Evolutionary conservation across 1,139 yeast genomes (phyloP), one percentile per base, ranked within the genome.

Genomic region (Yamadazyma aaseri): DNA sequence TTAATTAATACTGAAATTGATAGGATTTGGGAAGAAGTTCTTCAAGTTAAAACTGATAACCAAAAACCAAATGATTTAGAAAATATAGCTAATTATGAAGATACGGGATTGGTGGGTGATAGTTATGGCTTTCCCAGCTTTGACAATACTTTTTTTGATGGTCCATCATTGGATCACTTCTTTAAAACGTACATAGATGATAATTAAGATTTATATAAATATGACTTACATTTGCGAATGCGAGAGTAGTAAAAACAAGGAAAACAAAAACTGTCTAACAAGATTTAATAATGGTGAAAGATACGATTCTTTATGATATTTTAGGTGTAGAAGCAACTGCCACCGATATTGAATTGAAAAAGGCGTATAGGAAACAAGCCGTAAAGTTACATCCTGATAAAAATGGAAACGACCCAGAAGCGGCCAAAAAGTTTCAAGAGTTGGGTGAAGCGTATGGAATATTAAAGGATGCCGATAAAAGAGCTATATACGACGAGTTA

Each of bases 341-440:
- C 25, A 68, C 78, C 18, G 96, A 86, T 32, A 64, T 74, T 23
- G 95, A 90, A 62, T 79, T 92, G 63, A 92, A 90, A 63, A 92
- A 92, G 63, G 97, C 97, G 3, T 92, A 92, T 71, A 79, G 97
- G 68, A 79, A 86, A 51, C 79, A 84, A 40, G 98, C 98, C 13
- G 76, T 92, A 53, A 89, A 84, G 56, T 83, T 79, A 63, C 98
- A 92, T 60, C 98, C 98, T 33, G 99, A 92, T 64, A 92, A 92
- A 72, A 70, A 70, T 55, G 96, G 96, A 9, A 68, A 71, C 40
- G 65, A 60, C 37, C 85, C 89, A 31, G 92, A 83, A 47, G 97
- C 96, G 28, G 94, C 96, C 29, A 96, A 86, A 53, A 89, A 86
- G 65, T 90, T 90, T 65, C 94, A 90, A 68, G 96, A 89, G 60